Conservation (phyloP, 495 filamentous ascomycete species). For the Penicillium pancosmium region DNA sequence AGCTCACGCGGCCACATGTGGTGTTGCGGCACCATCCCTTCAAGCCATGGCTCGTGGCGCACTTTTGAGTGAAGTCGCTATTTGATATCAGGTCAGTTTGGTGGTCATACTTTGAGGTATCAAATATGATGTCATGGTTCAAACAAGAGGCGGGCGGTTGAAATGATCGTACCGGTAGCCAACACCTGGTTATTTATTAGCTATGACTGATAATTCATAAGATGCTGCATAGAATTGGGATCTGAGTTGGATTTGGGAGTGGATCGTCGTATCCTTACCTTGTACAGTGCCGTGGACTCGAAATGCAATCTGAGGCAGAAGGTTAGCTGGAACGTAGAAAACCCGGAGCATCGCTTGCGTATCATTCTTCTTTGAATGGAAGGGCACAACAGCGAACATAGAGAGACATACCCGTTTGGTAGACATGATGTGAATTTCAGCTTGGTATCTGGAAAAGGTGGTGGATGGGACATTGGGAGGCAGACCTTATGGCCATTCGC, state of each 20-base stretch:
- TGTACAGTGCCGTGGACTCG: constrained; percentile 57
- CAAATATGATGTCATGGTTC: constrained; percentile 25
- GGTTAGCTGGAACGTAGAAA: constrained; percentile 5
- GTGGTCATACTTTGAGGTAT: constrained; percentile 5
- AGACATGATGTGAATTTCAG: constrained; percentile 14
- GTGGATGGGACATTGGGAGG: not conserved
- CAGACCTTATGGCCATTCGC: not conserved
- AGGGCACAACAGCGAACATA: not conserved
- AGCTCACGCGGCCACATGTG: constrained; percentile 63
- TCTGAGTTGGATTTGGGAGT: not conserved
- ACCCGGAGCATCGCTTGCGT: not conserved
- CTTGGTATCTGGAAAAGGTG: not conserved
- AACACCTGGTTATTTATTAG: constrained; percentile 55
- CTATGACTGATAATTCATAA: not conserved
- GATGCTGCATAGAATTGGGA: not conserved
- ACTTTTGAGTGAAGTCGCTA: constrained; percentile 72
- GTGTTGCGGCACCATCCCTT: constrained; percentile 85
- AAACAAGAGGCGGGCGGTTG: not conserved
- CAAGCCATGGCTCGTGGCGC: constrained; percentile 63
- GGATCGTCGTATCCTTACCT: constrained; percentile 33
- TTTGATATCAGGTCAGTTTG: constrained; percentile 2
- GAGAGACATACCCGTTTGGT: constrained; percentile 16
- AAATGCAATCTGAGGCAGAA: constrained; percentile 46
- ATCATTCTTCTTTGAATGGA: not conserved
- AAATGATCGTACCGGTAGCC: constrained; percentile 63